phyloP scores from a whole-genome alignment of 192 early-diverging fungal species.

The Umbelopsis sp. region DNA sequence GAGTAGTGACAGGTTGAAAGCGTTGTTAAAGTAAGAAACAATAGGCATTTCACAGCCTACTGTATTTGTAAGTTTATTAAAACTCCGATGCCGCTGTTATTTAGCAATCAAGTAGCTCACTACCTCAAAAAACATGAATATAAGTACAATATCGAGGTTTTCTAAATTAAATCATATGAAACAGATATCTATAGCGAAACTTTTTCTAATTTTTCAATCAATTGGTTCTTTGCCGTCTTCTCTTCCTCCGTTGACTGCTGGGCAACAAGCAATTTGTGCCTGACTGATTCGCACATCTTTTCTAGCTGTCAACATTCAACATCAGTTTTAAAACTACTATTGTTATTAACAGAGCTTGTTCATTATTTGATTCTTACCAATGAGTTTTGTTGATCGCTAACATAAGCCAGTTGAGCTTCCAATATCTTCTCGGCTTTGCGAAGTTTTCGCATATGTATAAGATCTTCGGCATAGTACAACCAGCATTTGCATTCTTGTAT shows the following conservation, averaged over 20 bases:
- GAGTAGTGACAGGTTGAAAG: neutral
- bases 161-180: too few species aligned
- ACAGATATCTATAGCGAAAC: neutral
- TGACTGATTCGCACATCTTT: slow-evolving; percentile 7
- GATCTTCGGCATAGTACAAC: slow-evolving; percentile 50
- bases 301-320: neutral
- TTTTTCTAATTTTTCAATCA: neutral
- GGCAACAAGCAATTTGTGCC: neutral
- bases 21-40: neutral
- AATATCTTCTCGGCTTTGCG: slow-evolving; percentile 35
- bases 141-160: too few species aligned
- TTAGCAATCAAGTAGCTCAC: too few species aligned
- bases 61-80: neutral
- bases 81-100: neutral
- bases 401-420: slow-evolving; percentile 21
- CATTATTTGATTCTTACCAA: slow-evolving; percentile 18
- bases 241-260: neutral
- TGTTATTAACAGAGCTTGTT: neutral
- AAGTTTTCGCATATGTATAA: slow-evolving; percentile 34
- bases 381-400: slow-evolving; percentile 7
- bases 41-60: neutral
- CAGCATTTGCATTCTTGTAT: slow-evolving; percentile 48
- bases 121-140: too few species aligned
- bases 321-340: neutral
- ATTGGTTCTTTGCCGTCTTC: neutral